Evolutionary conservation across 1,284 basidiomycete genomes (phyloP).

Genomic region (Naganishia albida): DNA sequence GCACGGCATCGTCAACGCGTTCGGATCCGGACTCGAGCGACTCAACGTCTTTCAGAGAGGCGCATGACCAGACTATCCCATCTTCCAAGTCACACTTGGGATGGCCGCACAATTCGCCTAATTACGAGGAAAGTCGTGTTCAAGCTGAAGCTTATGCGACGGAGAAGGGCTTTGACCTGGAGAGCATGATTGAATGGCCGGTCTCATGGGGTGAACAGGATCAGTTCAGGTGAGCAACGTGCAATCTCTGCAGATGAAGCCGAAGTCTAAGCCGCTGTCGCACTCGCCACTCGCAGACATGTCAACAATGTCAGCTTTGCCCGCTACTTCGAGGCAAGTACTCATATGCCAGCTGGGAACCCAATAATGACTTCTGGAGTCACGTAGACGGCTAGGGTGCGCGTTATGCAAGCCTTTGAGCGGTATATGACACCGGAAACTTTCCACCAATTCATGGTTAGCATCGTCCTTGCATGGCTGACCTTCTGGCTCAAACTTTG

Average conservation of each 20-base stretch:
- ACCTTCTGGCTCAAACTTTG: background rate
- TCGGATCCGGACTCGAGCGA: no score
- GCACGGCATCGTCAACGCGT: background rate
- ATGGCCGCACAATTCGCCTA: slow-evolving; percentile 13
- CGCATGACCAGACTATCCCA: background rate
- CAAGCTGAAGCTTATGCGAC: background rate
- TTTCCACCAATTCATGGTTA: slow-evolving; percentile 20
- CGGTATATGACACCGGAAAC: slow-evolving; percentile 9
- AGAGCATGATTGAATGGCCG: slow-evolving; percentile 47
- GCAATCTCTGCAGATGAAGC: background rate
- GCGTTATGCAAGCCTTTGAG: slow-evolving; percentile 17
- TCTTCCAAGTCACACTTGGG: background rate
- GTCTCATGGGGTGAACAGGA: slow-evolving; percentile 53
- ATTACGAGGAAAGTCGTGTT: background rate
- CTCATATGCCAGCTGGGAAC: background rate
- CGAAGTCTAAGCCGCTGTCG: no score
- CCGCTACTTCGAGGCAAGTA: slow-evolving; percentile 45
- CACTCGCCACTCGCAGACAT: slow-evolving; percentile 46
- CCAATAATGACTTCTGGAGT: background rate
- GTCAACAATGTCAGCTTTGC: slow-evolving; percentile 51
- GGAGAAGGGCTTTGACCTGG: slow-evolving; percentile 42
- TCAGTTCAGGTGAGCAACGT: slow-evolving; percentile 45
- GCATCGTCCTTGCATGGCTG: background rate
- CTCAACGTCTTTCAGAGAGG: no score
- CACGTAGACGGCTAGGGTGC: slow-evolving; percentile 19